Percentiles rank a stretch among this genome's conserved stretches.
Conservation (phyloP, 345 rosid species). For the Draba incana region DNA sequence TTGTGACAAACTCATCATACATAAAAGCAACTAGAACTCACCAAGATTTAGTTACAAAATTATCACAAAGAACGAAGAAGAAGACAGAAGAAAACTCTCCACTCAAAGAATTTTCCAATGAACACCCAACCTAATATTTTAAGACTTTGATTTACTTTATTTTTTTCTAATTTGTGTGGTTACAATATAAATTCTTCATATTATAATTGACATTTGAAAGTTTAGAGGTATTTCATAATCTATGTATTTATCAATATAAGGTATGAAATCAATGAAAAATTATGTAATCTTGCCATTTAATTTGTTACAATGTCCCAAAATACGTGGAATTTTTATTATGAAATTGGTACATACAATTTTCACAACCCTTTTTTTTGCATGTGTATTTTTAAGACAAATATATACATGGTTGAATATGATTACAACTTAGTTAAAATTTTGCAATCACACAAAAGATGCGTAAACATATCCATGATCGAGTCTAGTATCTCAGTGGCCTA, state of each 20-base stretch:
- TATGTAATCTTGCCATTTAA: not conserved
- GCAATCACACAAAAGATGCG: not conserved
- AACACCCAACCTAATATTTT: too few species aligned
- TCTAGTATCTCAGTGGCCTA: too few species aligned
- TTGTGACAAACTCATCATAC: too few species aligned
- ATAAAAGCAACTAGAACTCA: too few species aligned
- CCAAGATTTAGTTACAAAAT: too few species aligned
- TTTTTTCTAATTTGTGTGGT: too few species aligned
- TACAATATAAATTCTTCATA: not conserved
- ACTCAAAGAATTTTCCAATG: too few species aligned
- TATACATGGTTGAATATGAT: not conserved
- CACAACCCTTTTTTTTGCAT: not conserved
- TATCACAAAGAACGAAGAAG: too few species aligned
- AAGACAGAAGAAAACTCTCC: too few species aligned
- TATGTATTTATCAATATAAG: constrained; percentile 7
- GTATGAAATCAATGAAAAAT: not conserved
- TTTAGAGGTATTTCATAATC: not conserved
- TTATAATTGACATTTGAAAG: not conserved
- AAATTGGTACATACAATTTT: not conserved
- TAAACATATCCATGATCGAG: not conserved
- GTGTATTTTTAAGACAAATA: not conserved
- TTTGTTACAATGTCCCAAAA: constrained; percentile 8
- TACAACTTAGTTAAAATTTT: not conserved
- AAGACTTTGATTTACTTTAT: too few species aligned
- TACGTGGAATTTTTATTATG: not conserved